Conservation (phyloP, 805 yeast species). For the Torulaspora microellipsoides region DNA sequence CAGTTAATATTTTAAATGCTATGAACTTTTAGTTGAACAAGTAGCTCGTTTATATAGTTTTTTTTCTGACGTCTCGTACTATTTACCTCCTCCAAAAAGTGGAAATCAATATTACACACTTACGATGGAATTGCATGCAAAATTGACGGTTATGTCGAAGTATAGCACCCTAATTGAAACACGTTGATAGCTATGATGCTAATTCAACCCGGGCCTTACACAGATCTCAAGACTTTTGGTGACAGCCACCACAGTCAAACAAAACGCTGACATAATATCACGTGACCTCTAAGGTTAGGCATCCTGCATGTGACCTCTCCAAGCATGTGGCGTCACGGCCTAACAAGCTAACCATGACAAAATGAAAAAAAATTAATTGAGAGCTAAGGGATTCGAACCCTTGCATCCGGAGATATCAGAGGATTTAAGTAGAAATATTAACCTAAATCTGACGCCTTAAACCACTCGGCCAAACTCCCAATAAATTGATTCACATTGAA, state of each 20-base stretch:
- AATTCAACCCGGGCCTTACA: not conserved
- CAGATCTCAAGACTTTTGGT: not conserved
- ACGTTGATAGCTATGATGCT: too few relatives aligned
- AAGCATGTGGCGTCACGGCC: conserved; percentile 6
- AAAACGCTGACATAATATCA: not conserved
- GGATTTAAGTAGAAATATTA: conserved; percentile 15
- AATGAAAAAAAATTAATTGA: conserved; percentile 11
- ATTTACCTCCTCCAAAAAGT: too few relatives aligned
- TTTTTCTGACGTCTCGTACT: too few relatives aligned
- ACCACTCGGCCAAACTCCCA: conserved; percentile 34
- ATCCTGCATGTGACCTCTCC: conserved; percentile 1
- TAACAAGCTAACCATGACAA: not conserved
- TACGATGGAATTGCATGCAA: too few relatives aligned
- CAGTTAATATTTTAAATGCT: too few relatives aligned
- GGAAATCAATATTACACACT: too few relatives aligned
- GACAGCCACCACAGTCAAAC: conserved; percentile 10
- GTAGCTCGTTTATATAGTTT: too few relatives aligned
- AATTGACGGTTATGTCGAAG: too few relatives aligned
- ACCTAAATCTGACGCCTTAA: conserved; percentile 35
- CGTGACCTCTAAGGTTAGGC: not conserved
- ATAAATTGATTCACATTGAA: not conserved
- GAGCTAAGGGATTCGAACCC: conserved; percentile 35
- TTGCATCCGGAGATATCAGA: conserved; percentile 34
- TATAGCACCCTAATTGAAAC: too few relatives aligned
- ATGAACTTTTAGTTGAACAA: too few relatives aligned